phyloP scores from a whole-genome alignment of 2,329 filamentous ascomycete species.

The Fusarium nanum region DNA sequence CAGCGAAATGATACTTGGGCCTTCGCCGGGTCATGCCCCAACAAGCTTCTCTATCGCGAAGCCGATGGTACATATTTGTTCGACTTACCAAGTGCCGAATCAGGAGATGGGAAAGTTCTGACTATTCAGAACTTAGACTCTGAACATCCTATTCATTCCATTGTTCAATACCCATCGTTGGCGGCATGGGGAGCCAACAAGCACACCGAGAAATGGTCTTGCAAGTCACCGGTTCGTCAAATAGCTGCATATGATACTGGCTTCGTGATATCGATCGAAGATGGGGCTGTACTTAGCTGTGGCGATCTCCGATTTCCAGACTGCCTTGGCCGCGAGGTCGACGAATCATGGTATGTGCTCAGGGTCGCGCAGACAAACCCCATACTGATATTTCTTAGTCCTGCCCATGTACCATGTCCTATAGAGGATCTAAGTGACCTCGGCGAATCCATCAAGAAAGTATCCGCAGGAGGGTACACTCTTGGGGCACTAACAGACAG shows the following conservation, averaged over 20 bases:
- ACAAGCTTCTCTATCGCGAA: neutral
- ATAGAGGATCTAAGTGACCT: conserved; percentile 65
- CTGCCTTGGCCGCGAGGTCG: conserved; percentile 65
- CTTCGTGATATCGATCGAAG: conserved; percentile 59
- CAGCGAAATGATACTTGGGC: conserved; percentile 32
- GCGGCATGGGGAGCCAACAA: conserved; percentile 24
- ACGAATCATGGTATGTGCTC: conserved; percentile 50
- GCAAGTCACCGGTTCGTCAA: conserved; percentile 50
- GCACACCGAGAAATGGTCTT: conserved; percentile 39
- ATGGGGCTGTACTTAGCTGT: conserved; percentile 62
- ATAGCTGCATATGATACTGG: conserved; percentile 62
- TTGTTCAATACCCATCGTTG: conserved; percentile 43
- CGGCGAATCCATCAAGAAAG: conserved; percentile 62
- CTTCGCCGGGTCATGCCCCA: conserved; percentile 33
- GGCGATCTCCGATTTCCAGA: conserved; percentile 69
- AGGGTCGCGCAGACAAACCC: neutral
- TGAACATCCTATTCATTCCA: conserved; percentile 3
- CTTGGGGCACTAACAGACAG: conserved; percentile 68
- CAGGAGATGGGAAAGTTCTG: conserved; percentile 32
- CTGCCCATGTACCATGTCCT: conserved; percentile 58
- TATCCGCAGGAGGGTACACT: conserved; percentile 68
- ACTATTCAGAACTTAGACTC: neutral
- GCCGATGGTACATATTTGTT: neutral
- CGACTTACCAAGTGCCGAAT: conserved; percentile 26
- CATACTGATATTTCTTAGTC: conserved; percentile 47